Percentiles rank a stretch among this genome's conserved stretches.
Evolutionary conservation across 2,329 filamentous ascomycete genomes (phyloP).

Genomic region (Monilinia aucupariae): DNA sequence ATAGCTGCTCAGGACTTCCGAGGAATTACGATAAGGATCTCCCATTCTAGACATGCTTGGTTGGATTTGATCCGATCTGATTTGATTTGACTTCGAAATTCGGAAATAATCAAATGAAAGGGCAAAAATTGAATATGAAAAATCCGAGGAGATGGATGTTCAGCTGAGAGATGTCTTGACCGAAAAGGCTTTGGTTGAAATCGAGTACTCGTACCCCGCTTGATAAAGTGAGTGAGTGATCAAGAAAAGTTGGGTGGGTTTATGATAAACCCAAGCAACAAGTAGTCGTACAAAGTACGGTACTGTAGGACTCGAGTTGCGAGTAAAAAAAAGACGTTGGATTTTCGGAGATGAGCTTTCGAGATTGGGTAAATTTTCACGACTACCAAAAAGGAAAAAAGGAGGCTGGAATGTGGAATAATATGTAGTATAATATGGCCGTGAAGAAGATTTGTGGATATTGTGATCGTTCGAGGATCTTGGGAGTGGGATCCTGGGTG

Average conservation of each 20-base stretch:
- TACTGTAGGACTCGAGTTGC: no score
- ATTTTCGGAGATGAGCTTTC: neutral
- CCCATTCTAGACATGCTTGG: slow-evolving; percentile 24
- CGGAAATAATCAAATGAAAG: neutral
- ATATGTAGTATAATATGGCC: neutral
- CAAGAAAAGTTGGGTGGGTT: no score
- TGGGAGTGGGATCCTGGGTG: no score
- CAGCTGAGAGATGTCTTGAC: slow-evolving; percentile 2
- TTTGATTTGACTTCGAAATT: neutral
- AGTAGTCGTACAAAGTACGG: no score
- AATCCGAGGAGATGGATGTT: neutral
- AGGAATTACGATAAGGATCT: slow-evolving; percentile 34
- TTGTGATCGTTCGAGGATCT: no score
- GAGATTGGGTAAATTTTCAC: slow-evolving; percentile 1
- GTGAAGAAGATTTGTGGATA: neutral
- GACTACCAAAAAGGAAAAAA: neutral
- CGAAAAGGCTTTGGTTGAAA: no score
- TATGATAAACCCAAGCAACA: no score
- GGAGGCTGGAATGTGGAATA: slow-evolving; percentile 12
- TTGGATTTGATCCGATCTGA: neutral
- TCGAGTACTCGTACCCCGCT: no score
- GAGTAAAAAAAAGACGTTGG: neutral
- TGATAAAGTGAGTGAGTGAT: neutral
- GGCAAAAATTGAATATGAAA: neutral
- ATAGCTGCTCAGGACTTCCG: slow-evolving; percentile 37